Conservation (phyloP, 176 grass and related monocot species). For the Aegilops sharonensis region DNA sequence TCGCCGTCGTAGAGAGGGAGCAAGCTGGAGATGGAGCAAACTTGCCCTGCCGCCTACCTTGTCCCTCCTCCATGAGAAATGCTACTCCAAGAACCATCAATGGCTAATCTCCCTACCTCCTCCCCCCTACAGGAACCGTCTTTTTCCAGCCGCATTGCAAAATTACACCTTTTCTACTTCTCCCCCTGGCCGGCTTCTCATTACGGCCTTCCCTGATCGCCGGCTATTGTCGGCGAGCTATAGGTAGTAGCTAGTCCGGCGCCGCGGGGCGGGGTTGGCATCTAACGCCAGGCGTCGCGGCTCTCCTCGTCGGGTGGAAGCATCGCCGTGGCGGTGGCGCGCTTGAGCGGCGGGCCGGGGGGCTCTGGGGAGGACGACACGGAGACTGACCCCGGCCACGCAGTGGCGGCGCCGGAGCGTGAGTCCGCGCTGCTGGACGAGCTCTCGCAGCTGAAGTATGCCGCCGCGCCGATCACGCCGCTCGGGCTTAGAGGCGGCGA, state of each 20-base stretch:
- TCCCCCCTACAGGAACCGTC: neutral
- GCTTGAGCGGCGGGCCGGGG: conserved; percentile 3
- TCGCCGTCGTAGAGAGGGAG: neutral
- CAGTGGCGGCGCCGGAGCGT: neutral
- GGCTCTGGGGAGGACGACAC: conserved; percentile 48
- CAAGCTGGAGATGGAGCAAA: neutral
- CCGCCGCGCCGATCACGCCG: conserved; percentile 52
- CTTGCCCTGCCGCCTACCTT: neutral
- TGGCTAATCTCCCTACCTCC: neutral
- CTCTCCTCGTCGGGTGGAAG: conserved; percentile 51
- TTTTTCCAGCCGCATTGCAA: neutral
- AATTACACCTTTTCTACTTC: neutral
- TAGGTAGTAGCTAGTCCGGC: neutral
- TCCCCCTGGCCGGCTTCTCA: neutral
- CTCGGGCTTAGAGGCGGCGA: conserved; percentile 62
- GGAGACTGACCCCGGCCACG: conserved; percentile 9
- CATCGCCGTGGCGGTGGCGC: neutral
- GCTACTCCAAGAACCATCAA: neutral
- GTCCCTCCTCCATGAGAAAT: neutral
- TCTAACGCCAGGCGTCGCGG: conserved; percentile 45
- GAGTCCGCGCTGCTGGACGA: conserved; percentile 47
- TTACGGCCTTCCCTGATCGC: neutral
- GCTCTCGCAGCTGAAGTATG: conserved; percentile 68
- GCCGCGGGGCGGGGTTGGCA: neutral
- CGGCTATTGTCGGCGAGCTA: neutral